phyloP scores from a whole-genome alignment of 345 rosid species.

The Sonneratia caseolaris region DNA sequence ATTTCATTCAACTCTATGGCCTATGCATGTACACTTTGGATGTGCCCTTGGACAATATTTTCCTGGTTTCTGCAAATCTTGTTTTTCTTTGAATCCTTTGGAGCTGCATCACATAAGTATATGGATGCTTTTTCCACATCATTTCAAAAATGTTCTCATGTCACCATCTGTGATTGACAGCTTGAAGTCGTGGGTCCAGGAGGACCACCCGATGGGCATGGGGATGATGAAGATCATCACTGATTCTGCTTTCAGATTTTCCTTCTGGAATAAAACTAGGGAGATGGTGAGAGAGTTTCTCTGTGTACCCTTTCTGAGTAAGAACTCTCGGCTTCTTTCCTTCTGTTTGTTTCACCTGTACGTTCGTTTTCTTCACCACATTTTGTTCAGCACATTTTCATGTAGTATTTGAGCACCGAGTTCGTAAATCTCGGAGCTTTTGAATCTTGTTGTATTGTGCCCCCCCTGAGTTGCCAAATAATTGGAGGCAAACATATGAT shows the following conservation, averaged over 20 bases:
- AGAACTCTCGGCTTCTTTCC: constrained; percentile 9
- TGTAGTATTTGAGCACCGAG: constrained; percentile 18
- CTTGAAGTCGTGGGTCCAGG: constrained; percentile 93
- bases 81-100: not conserved
- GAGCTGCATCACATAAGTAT: not conserved
- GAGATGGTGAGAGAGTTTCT: constrained; percentile 28
- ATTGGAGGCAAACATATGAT: constrained; percentile 24
- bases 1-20: too few relatives aligned
- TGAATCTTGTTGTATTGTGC: constrained; percentile 13
- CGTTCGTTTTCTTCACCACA: constrained; percentile 25
- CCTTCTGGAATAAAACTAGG: constrained; percentile 14
- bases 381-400: constrained; percentile 9
- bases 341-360: constrained; percentile 4
- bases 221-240: constrained; percentile 41
- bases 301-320: constrained; percentile 17
- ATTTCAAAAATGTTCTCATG: constrained; percentile 10
- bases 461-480: constrained; percentile 30
- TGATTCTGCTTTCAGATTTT: constrained; percentile 19
- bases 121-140: not conserved
- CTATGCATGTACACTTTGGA: not conserved
- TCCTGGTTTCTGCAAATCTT: not conserved
- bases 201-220: constrained; percentile 82
- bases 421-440: constrained; percentile 19
- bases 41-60: not conserved
- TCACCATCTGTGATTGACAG: constrained; percentile 23